These are phyloP conservation scores for Artemisia princeps DNA, from an alignment of 140 eudicot genomes.

Conservation along the genomic window DNA sequence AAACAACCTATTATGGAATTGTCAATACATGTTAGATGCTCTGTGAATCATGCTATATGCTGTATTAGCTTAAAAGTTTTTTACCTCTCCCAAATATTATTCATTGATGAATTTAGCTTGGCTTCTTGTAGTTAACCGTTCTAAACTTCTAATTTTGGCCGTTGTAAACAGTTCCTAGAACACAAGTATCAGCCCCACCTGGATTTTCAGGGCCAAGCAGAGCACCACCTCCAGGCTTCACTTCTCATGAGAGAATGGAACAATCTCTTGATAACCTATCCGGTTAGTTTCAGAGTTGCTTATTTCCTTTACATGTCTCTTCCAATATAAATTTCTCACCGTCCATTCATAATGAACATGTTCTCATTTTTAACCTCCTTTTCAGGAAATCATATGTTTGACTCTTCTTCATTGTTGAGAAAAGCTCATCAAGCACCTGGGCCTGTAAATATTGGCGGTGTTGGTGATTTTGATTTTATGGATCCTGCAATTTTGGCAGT, in stretches of 20 bases:
- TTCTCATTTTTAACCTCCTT: background rate
- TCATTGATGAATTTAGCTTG: background rate
- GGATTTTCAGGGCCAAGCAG: slow-evolving; percentile 60
- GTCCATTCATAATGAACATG: background rate
- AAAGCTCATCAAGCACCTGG: slow-evolving; percentile 40
- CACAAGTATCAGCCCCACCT: slow-evolving; percentile 72
- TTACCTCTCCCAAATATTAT: too few relatives aligned
- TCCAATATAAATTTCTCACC: background rate
- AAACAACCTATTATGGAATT: too few relatives aligned
- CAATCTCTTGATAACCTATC: slow-evolving; percentile 32
- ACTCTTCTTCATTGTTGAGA: slow-evolving; percentile 36
- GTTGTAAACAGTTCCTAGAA: slow-evolving; percentile 41
- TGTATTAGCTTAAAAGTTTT: too few relatives aligned
- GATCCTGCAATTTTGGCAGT: slow-evolving; percentile 45
- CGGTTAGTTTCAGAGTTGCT: slow-evolving; percentile 27
- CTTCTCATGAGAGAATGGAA: slow-evolving; percentile 48
- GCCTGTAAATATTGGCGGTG: slow-evolving; percentile 29
- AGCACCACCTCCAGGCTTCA: slow-evolving; percentile 79
- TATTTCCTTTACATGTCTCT: slow-evolving; percentile 13
- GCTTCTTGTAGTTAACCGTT: background rate
- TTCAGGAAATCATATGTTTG: slow-evolving; percentile 47
- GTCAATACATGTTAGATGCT: too few relatives aligned
- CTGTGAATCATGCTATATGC: too few relatives aligned
- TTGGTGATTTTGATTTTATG: slow-evolving; percentile 53
- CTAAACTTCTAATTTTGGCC: background rate